These are phyloP conservation scores for Phaeoacremonium minimum DNA, from an alignment of 2,329 filamentous ascomycete genomes.

Conservation along the genomic window DNA sequence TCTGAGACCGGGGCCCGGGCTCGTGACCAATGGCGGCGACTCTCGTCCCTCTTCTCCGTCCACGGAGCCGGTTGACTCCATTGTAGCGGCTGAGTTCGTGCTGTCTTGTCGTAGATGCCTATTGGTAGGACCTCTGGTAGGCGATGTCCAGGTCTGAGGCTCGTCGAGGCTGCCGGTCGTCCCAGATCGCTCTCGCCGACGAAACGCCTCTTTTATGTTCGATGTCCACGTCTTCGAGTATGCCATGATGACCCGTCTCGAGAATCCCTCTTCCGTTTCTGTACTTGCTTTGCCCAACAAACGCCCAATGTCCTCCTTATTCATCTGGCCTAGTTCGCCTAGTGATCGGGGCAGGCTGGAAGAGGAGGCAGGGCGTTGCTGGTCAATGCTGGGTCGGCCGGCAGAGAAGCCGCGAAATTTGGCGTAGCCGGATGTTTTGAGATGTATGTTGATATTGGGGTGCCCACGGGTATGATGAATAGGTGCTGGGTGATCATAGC, in stretches of 20 bases:
- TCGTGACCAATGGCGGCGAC: slow-evolving; percentile 25
- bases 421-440: slow-evolving; percentile 53
- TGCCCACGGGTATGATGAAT: slow-evolving; percentile 12
- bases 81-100: slow-evolving; percentile 21
- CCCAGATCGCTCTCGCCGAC: slow-evolving; percentile 20
- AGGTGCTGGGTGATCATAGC: slow-evolving; percentile 16
- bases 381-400: slow-evolving; percentile 26
- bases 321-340: slow-evolving; percentile 10
- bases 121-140: not conserved
- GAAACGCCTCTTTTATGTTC: slow-evolving; percentile 41
- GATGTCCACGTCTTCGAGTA: slow-evolving; percentile 47
- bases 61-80: slow-evolving; percentile 9
- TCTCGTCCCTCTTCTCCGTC: not conserved
- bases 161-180: slow-evolving; percentile 17
- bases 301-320: slow-evolving; percentile 9
- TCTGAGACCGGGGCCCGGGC: slow-evolving; percentile 42
- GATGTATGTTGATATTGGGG: slow-evolving; percentile 44
- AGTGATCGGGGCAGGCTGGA: slow-evolving; percentile 10
- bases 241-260: slow-evolving; percentile 53
- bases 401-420: slow-evolving; percentile 50
- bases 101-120: slow-evolving; percentile 19
- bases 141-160: slow-evolving; percentile 15
- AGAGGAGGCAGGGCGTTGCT: slow-evolving; percentile 9
- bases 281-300: slow-evolving; percentile 4
- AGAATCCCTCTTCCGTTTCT: slow-evolving; percentile 32